Conservation (phyloP, 768 basidiomycete species). For the Trametes punicea region DNA sequence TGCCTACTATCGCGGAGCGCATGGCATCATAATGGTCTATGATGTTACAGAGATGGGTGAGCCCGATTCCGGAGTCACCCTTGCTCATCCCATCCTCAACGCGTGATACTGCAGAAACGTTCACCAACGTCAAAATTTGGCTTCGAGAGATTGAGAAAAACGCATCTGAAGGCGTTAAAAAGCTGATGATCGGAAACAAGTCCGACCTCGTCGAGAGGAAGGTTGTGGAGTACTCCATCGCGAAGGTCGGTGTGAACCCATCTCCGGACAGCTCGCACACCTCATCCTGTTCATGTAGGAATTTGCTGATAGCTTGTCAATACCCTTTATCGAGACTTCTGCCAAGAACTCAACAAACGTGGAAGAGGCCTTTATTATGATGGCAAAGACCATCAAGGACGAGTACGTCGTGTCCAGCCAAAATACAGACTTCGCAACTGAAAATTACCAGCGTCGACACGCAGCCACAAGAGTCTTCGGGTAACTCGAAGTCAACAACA, state of each 20-base stretch:
- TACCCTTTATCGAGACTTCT: slow-evolving; percentile 96
- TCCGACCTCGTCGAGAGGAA: slow-evolving; percentile 98
- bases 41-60: slow-evolving; percentile 92
- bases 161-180: slow-evolving; percentile 98
- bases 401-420: slow-evolving; percentile 44
- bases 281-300: slow-evolving; percentile 46
- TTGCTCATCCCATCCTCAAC: no score
- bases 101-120: slow-evolving; percentile 76
- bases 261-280: background rate
- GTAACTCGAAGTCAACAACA: slow-evolving; percentile 13
- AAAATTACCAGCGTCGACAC: slow-evolving; percentile 13
- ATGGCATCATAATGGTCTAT: slow-evolving; percentile 99
- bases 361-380: slow-evolving; percentile 97
- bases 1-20: slow-evolving; percentile 97
- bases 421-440: background rate
- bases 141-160: slow-evolving; percentile 91
- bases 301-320: slow-evolving; percentile 88
- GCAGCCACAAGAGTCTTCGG: slow-evolving; percentile 10
- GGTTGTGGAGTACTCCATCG: slow-evolving; percentile 85
- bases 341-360: slow-evolving; percentile 98
- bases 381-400: slow-evolving; percentile 95
- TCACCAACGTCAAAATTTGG: slow-evolving; percentile 95
- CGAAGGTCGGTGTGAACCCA: slow-evolving; percentile 53
- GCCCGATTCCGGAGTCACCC: no score
- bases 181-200: slow-evolving; percentile 98